Evolutionary conservation across 192 early-diverging fungal genomes (phyloP).

Genomic region (Podila epicladia): DNA sequence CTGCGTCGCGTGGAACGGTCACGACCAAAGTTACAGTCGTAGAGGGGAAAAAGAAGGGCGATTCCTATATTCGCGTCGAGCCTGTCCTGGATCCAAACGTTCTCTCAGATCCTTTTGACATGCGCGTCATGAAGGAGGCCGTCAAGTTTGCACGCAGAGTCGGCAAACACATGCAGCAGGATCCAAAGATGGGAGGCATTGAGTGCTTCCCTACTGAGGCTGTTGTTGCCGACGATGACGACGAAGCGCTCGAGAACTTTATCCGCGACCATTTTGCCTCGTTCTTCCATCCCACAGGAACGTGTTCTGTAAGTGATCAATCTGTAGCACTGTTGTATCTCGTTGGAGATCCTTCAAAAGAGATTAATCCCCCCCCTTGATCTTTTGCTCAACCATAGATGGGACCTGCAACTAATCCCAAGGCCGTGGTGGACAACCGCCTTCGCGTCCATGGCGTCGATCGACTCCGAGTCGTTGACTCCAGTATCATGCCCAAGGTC

Average conservation of each 20-base stretch:
- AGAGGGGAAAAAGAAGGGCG: background rate
- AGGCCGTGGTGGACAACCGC: slow-evolving; percentile 16
- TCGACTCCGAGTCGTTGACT: slow-evolving; percentile 18
- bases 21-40: background rate
- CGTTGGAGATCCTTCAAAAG: background rate
- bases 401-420: slow-evolving; percentile 14
- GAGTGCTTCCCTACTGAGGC: slow-evolving; percentile 11
- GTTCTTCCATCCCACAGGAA: slow-evolving; percentile 12
- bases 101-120: slow-evolving; percentile 21
- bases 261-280: slow-evolving; percentile 9
- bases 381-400: background rate
- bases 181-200: slow-evolving; percentile 9
- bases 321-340: background rate
- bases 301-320: slow-evolving; percentile 10
- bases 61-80: background rate
- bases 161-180: slow-evolving; percentile 9
- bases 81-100: slow-evolving; percentile 12
- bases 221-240: slow-evolving; percentile 5
- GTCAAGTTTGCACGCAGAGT: slow-evolving; percentile 4
- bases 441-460: slow-evolving; percentile 26
- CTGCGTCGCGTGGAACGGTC: slow-evolving; percentile 8
- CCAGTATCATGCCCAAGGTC: slow-evolving; percentile 25
- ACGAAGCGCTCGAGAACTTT: slow-evolving; percentile 11
- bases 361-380: background rate
- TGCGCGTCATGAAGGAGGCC: slow-evolving; percentile 9